These are phyloP conservation scores for Entomortierella parvispora DNA, from an alignment of 192 early-diverging fungal genomes.

Conservation along the genomic window DNA sequence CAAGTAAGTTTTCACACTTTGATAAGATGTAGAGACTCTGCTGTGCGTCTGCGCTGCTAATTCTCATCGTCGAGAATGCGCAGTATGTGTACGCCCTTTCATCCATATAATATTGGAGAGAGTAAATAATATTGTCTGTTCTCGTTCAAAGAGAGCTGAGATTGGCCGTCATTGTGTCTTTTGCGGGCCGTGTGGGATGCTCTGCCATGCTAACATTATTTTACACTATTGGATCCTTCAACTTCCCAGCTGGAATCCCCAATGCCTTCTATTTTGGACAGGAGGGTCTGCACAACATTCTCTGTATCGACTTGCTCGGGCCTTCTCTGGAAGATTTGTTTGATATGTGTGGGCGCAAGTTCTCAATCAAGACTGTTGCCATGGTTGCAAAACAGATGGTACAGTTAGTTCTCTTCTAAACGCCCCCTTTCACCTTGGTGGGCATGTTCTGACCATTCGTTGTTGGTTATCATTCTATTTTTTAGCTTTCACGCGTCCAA, in stretches of 20 bases:
- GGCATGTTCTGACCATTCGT: not conserved
- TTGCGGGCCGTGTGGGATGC: too few relatives aligned
- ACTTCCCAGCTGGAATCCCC: slow-evolving; percentile 91
- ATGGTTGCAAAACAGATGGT: slow-evolving; percentile 98
- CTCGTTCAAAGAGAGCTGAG: too few relatives aligned
- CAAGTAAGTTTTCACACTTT: slow-evolving; percentile 48
- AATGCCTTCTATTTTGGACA: slow-evolving; percentile 95
- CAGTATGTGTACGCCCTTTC: too few relatives aligned
- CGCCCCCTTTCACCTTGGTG: not conserved
- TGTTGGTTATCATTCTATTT: not conserved
- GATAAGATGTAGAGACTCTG: too few relatives aligned
- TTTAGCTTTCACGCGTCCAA: slow-evolving; percentile 81
- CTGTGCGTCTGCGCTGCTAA: too few relatives aligned
- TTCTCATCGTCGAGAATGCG: too few relatives aligned
- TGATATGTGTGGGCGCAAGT: slow-evolving; percentile 93
- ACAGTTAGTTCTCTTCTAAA: not conserved
- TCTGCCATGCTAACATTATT: too few relatives aligned
- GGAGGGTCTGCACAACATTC: slow-evolving; percentile 94
- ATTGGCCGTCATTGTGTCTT: too few relatives aligned
- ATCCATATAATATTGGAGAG: too few relatives aligned
- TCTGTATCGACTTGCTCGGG: slow-evolving; percentile 95
- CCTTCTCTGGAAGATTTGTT: slow-evolving; percentile 96
- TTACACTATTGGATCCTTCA: too few relatives aligned
- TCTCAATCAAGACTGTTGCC: slow-evolving; percentile 93
- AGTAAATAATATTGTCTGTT: too few relatives aligned